Evolutionary conservation across 169 alveolate genomes (phyloP).

Genomic region (Cardiosporidium cionae): DNA sequence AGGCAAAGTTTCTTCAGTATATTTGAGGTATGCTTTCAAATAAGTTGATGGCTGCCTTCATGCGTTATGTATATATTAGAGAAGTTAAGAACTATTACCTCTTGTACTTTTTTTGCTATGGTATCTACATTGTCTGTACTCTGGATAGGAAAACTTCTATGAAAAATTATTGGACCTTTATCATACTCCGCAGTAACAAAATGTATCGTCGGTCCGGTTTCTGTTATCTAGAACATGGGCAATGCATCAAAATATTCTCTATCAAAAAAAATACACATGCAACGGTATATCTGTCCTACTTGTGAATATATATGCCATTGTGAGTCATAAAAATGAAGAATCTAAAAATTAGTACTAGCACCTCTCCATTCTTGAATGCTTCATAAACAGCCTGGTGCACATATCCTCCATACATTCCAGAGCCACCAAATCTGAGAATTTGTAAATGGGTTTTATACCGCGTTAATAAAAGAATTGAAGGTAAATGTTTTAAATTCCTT

Average conservation of each 20-base stretch:
- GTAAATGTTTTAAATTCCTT: too few relatives aligned
- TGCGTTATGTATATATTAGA: too few relatives aligned
- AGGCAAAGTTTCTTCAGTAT: too few relatives aligned
- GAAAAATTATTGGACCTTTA: constrained; percentile 1
- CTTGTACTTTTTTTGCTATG: not conserved
- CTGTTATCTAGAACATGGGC: not conserved
- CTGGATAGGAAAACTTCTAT: not conserved
- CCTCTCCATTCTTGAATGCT: not conserved
- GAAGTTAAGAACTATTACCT: too few relatives aligned
- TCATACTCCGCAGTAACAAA: constrained; percentile 1
- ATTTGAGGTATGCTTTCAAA: too few relatives aligned
- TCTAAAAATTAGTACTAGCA: not conserved
- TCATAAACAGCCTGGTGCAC: not conserved
- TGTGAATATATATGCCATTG: not conserved
- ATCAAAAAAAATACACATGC: too few relatives aligned
- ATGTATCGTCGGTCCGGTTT: not conserved
- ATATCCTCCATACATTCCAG: not conserved
- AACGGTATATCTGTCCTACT: too few relatives aligned
- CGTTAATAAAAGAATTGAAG: not conserved
- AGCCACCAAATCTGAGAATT: constrained; percentile 5
- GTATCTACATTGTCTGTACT: not conserved
- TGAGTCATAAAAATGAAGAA: not conserved
- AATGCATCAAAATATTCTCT: not conserved
- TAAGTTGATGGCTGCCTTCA: too few relatives aligned
- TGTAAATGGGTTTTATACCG: not conserved